A percentile compares a stretch with the other conserved stretches of the same genome.
Conservation (phyloP, 2,329 filamentous ascomycete species). For the Geosmithia morbida region DNA sequence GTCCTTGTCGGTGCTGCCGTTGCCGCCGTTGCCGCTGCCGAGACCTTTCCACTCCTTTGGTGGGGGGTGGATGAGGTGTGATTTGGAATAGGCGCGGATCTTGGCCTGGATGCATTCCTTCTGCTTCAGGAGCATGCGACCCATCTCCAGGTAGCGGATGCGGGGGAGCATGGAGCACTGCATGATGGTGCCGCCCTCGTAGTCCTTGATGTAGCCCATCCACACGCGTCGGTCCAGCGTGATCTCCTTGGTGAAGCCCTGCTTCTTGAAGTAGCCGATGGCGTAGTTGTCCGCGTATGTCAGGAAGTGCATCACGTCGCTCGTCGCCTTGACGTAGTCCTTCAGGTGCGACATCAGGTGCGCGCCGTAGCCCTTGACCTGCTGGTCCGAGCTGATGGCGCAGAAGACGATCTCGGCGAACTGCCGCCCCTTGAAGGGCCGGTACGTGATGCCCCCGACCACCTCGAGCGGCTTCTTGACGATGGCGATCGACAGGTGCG, state of each 20-base stretch:
- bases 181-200: slow-evolving; percentile 98
- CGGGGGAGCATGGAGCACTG: slow-evolving; percentile 95
- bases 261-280: slow-evolving; percentile 98
- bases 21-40: slow-evolving; percentile 26
- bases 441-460: slow-evolving; percentile 93
- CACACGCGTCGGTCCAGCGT: slow-evolving; percentile 78
- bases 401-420: slow-evolving; percentile 99
- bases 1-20: too few species aligned
- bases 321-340: slow-evolving; percentile 94
- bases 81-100: slow-evolving; percentile 80
- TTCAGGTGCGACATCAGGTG: slow-evolving; percentile 98
- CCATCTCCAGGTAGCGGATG: slow-evolving; percentile 84
- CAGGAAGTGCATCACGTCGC: slow-evolving; percentile 94
- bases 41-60: slow-evolving; percentile 77
- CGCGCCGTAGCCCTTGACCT: slow-evolving; percentile 96
- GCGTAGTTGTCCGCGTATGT: slow-evolving; percentile 99
- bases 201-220: slow-evolving; percentile 99
- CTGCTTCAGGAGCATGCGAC: slow-evolving; percentile 91
- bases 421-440: slow-evolving; percentile 78
- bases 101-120: slow-evolving; percentile 93
- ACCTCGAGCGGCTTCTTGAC: slow-evolving; percentile 93
- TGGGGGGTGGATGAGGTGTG: slow-evolving; percentile 73
- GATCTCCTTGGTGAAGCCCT: slow-evolving; percentile 97
- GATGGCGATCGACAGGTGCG: slow-evolving; percentile 91
- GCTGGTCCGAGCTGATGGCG: slow-evolving; percentile 92